phyloP scores from a whole-genome alignment of 108 stramenopile genomes.

The Nitzschia putrida region DNA sequence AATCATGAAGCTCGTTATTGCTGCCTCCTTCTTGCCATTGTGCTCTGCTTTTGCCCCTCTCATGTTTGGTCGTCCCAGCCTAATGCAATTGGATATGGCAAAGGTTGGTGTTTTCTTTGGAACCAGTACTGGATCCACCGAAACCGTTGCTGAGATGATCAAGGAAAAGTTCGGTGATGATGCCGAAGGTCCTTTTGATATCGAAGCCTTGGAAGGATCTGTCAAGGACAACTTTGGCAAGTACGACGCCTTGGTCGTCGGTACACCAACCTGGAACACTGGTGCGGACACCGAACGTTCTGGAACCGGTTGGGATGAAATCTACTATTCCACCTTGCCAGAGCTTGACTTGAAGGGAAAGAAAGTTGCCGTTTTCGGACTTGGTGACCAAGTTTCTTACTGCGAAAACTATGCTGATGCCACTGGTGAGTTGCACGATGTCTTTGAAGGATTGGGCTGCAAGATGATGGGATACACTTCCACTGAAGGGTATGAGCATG shows the following conservation, averaged over 20 bases:
- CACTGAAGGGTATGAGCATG: conserved; percentile 81
- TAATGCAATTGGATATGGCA: conserved; percentile 26
- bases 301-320: conserved; percentile 92
- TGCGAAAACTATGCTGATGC: conserved; percentile 89
- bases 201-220: conserved; percentile 66
- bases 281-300: conserved; percentile 78
- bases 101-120: conserved; percentile 80
- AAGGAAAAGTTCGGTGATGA: conserved; percentile 66
- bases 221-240: conserved; percentile 62
- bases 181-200: conserved; percentile 78
- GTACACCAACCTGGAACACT: conserved; percentile 46
- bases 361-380: conserved; percentile 87
- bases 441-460: conserved; percentile 78
- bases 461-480: conserved; percentile 76
- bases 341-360: conserved; percentile 62
- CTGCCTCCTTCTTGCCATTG: background rate
- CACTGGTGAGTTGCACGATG: conserved; percentile 85
- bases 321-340: conserved; percentile 74
- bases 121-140: conserved; percentile 76
- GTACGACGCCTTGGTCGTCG: conserved; percentile 68
- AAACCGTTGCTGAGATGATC: conserved; percentile 66
- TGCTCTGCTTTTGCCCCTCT: conserved; percentile 5
- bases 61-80: background rate
- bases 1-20: conserved; percentile 9
- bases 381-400: conserved; percentile 78